Percentiles rank a stretch among this genome's conserved stretches.
Evolutionary conservation across 2,329 filamentous ascomycete species (phyloP).

Genomic region (Huntiella omanensis): DNA sequence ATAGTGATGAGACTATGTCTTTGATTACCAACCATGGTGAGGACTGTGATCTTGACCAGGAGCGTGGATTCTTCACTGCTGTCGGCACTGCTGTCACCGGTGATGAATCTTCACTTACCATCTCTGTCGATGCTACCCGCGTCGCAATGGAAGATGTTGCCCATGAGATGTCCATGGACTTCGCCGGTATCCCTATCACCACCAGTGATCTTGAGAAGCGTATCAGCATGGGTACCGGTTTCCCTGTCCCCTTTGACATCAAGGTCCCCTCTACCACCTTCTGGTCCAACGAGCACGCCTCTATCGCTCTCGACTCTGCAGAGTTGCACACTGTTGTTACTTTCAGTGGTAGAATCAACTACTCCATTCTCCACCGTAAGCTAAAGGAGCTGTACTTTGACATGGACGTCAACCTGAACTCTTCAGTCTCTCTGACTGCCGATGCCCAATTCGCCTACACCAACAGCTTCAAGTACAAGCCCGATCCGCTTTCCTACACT

Average conservation of each 20-base stretch:
- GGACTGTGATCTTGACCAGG: conserved; percentile 21
- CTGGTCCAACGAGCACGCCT: conserved; percentile 17
- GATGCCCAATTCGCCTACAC: conserved; percentile 18
- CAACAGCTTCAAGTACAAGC: conserved; percentile 19
- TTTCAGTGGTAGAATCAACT: conserved; percentile 23
- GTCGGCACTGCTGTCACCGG: conserved; percentile 15
- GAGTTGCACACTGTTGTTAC: conserved; percentile 20
- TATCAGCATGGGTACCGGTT: neutral
- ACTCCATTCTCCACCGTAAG: neutral
- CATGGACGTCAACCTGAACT: conserved; percentile 21
- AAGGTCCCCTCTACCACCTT: conserved; percentile 14
- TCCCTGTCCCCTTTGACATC: conserved; percentile 1
- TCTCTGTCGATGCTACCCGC: conserved; percentile 18
- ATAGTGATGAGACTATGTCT: conserved; percentile 15
- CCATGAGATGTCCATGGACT: conserved; percentile 13
- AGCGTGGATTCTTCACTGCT: conserved; percentile 22
- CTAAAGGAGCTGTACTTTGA: conserved; percentile 21
- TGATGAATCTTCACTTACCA: conserved; percentile 7
- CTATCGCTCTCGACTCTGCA: conserved; percentile 19
- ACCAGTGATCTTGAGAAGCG: conserved; percentile 12
- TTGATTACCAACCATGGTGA: conserved; percentile 25
- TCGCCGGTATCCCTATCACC: conserved; percentile 14
- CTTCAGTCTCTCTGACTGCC: conserved; percentile 20
- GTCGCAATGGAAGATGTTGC: conserved; percentile 18
- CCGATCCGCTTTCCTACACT: conserved; percentile 18